Evolutionary conservation across 768 basidiomycete genomes (phyloP).

Genomic region (Megacollybia marginata): DNA sequence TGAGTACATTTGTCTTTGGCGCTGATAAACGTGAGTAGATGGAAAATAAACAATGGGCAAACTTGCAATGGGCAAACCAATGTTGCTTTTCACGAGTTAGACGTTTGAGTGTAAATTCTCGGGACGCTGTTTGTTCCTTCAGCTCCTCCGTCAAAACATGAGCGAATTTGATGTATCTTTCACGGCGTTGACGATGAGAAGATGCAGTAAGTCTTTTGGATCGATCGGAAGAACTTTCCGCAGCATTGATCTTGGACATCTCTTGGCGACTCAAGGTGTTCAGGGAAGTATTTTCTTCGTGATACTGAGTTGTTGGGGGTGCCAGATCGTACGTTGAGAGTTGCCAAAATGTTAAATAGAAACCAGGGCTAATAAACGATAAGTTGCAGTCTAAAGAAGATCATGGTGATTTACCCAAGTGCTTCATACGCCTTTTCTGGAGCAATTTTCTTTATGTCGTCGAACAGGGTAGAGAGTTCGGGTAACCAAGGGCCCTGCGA

Average conservation of each 20-base stretch:
- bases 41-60: background rate
- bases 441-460: slow-evolving; percentile 66
- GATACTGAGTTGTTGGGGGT: slow-evolving; percentile 71
- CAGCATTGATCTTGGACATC: slow-evolving; percentile 50
- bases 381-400: slow-evolving; percentile 6
- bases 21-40: slow-evolving; percentile 19
- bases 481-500: slow-evolving; percentile 73
- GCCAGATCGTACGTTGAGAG: slow-evolving; percentile 84
- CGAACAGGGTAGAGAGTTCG: slow-evolving; percentile 63
- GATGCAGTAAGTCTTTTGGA: slow-evolving; percentile 47
- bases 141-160: slow-evolving; percentile 58
- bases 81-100: slow-evolving; percentile 70
- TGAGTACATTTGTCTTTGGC: slow-evolving; percentile 42
- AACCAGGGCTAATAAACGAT: slow-evolving; percentile 57
- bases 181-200: slow-evolving; percentile 54
- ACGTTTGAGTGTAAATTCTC: slow-evolving; percentile 71
- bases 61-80: slow-evolving; percentile 70
- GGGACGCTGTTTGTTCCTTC: slow-evolving; percentile 67
- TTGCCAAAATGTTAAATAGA: slow-evolving; percentile 97
- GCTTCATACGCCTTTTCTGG: slow-evolving; percentile 56
- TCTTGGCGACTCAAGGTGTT: slow-evolving; percentile 60
- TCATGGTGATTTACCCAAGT: slow-evolving; percentile 53
- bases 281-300: slow-evolving; percentile 62
- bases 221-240: slow-evolving; percentile 70
- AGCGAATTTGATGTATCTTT: slow-evolving; percentile 58